Percentiles rank a stretch among this genome's conserved stretches.
These are phyloP conservation scores for Hordeum marinum DNA, from an alignment of 176 grass and related monocot species.

Conservation along the genomic window DNA sequence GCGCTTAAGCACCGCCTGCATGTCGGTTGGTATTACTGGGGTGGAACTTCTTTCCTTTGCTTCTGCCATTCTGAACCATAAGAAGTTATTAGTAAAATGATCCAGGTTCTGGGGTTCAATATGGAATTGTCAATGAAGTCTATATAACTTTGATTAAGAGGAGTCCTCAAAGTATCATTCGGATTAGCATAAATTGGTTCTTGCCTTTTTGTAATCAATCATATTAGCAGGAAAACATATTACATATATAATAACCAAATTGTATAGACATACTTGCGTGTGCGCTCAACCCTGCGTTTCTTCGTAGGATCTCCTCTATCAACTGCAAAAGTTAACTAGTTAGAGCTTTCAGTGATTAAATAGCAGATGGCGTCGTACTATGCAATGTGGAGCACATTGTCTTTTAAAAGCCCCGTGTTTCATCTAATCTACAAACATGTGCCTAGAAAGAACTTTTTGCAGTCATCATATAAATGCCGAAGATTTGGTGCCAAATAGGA, in stretches of 20 bases:
- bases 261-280: conserved; percentile 53
- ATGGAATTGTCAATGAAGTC: not conserved
- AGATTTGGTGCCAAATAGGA: not conserved
- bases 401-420: not conserved
- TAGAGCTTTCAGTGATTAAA: conserved; percentile 15
- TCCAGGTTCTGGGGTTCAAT: not conserved
- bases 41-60: conserved; percentile 65
- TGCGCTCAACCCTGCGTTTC: conserved; percentile 69
- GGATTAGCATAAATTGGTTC: not conserved
- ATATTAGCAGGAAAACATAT: not conserved
- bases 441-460: not conserved
- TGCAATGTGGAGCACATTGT: not conserved
- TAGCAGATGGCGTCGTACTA: not conserved
- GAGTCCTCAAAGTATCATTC: not conserved
- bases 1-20: conserved; percentile 59
- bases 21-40: conserved; percentile 56
- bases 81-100: not conserved
- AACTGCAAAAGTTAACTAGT: conserved; percentile 31
- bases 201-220: not conserved
- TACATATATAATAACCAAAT: not conserved
- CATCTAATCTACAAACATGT: not conserved
- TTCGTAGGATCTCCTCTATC: conserved; percentile 71
- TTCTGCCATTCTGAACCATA: conserved; percentile 70
- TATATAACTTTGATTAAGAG: not conserved
- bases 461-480: not conserved